Percentiles rank a stretch among this genome's conserved stretches.
Conservation (phyloP, 1,139 yeast species). For the Sugiyamaella paludigena region DNA sequence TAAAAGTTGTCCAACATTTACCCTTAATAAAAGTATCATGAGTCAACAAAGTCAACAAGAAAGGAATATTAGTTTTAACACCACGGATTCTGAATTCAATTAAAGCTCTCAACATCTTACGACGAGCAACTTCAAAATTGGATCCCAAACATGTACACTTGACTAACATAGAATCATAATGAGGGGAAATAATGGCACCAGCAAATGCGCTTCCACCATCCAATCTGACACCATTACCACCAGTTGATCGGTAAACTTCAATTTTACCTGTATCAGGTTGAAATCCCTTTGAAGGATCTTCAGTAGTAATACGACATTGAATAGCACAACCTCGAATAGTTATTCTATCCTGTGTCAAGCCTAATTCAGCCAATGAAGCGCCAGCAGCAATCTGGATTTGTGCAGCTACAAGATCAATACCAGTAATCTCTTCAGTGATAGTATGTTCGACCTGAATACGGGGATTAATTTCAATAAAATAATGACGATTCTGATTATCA, state of each 20-base stretch:
- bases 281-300: slow-evolving; percentile 94
- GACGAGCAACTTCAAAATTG: slow-evolving; percentile 91
- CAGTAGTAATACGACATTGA: slow-evolving; percentile 99
- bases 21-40: slow-evolving; percentile 87
- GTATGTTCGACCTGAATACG: slow-evolving; percentile 99
- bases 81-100: slow-evolving; percentile 98
- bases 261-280: slow-evolving; percentile 99
- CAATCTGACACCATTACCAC: slow-evolving; percentile 98
- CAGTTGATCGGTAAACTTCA: slow-evolving; percentile 97
- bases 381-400: slow-evolving; percentile 99
- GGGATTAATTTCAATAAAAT: slow-evolving; percentile 97
- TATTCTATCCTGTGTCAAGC: slow-evolving; percentile 88
- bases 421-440: slow-evolving; percentile 97
- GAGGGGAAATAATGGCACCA: slow-evolving; percentile 97
- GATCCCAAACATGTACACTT: slow-evolving; percentile 97
- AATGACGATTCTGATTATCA: slow-evolving; percentile 90
- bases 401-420: slow-evolving; percentile 96
- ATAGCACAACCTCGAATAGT: slow-evolving; percentile 97
- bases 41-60: slow-evolving; percentile 87
- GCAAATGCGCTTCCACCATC: slow-evolving; percentile 99
- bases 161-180: slow-evolving; percentile 97
- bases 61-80: slow-evolving; percentile 96
- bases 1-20: slow-evolving; percentile 96
- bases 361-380: slow-evolving; percentile 87
- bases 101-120: slow-evolving; percentile 95